These are phyloP conservation scores for Bipolaris oryzae DNA, from an alignment of 2,329 filamentous ascomycete genomes.

Conservation along the genomic window DNA sequence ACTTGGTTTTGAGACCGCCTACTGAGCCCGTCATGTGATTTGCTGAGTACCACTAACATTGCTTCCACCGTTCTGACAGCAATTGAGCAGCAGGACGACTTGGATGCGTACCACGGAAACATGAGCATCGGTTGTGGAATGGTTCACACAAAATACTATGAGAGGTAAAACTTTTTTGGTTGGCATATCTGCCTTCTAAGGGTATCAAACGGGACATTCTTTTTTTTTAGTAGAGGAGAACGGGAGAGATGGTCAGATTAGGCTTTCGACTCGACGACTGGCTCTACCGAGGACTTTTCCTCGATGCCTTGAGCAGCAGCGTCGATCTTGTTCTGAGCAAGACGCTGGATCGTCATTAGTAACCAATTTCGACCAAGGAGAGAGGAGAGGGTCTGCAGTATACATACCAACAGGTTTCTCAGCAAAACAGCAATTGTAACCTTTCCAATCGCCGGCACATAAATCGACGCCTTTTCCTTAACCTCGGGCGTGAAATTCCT, in stretches of 20 bases:
- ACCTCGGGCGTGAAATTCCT: conserved; percentile 91
- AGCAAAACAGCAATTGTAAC: conserved; percentile 93
- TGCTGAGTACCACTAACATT: not conserved
- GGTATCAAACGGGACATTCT: conserved; percentile 29
- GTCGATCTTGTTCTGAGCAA: conserved; percentile 52
- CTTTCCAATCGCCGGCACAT: conserved; percentile 95
- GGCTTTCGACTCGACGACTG: conserved; percentile 17
- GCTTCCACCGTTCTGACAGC: not conserved
- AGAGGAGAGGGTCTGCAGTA: not conserved
- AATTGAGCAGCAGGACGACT: not conserved
- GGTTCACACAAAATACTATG: not conserved
- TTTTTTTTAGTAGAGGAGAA: not conserved
- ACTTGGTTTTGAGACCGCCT: not conserved
- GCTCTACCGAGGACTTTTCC: conserved; percentile 27
- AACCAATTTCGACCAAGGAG: not conserved
- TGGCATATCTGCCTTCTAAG: conserved; percentile 31
- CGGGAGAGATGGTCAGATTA: not conserved
- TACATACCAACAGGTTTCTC: conserved; percentile 82
- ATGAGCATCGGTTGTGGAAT: not conserved
- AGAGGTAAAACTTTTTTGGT: conserved; percentile 18
- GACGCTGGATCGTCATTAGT: conserved; percentile 44
- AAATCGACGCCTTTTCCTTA: conserved; percentile 95
- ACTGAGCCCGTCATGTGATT: not conserved
- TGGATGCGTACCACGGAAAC: too few relatives aligned
- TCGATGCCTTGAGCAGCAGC: conserved; percentile 34